Percentiles rank a stretch among this genome's conserved stretches.
Conservation (phyloP, 2,329 filamentous ascomycete species). For the Hypomyces perniciosus region DNA sequence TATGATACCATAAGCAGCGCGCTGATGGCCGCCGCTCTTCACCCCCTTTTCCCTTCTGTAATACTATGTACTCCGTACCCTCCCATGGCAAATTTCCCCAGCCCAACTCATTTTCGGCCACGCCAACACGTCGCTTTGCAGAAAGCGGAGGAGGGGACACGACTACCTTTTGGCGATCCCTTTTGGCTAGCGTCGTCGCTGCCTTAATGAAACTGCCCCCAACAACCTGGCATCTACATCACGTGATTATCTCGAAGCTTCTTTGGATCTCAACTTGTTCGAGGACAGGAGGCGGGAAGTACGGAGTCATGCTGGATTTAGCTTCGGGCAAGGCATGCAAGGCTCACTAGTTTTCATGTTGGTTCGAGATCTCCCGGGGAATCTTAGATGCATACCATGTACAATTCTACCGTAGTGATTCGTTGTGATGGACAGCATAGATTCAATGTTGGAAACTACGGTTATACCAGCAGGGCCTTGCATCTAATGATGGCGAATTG, state of each 20-base stretch:
- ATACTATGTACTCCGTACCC: neutral
- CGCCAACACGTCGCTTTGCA: slow-evolving; percentile 11
- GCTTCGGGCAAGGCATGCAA: slow-evolving; percentile 5
- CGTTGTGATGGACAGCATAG: no score
- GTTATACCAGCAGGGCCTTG: no score
- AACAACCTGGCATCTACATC: neutral
- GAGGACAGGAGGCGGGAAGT: slow-evolving; percentile 35
- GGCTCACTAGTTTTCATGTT: slow-evolving; percentile 3
- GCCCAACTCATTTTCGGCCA: slow-evolving; percentile 8
- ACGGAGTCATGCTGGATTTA: neutral
- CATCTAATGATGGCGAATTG: no score
- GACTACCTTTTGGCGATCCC: neutral
- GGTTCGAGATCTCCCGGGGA: slow-evolving; percentile 6
- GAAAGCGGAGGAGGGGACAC: slow-evolving; percentile 12
- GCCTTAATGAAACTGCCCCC: slow-evolving; percentile 4
- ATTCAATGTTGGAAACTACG: no score
- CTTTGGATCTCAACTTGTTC: slow-evolving; percentile 35
- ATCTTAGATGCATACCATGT: slow-evolving; percentile 7
- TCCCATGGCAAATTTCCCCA: slow-evolving; percentile 9
- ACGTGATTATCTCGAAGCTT: slow-evolving; percentile 5
- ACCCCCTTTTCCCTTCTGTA: slow-evolving; percentile 6
- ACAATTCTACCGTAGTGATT: no score
- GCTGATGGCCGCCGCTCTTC: neutral
- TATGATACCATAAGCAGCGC: slow-evolving; percentile 4
- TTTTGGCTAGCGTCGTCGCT: slow-evolving; percentile 5